Evolutionary conservation across 2,329 filamentous ascomycete genomes (phyloP), one percentile per base, ranked within the genome.

Genomic region (Acarospora socialis): DNA sequence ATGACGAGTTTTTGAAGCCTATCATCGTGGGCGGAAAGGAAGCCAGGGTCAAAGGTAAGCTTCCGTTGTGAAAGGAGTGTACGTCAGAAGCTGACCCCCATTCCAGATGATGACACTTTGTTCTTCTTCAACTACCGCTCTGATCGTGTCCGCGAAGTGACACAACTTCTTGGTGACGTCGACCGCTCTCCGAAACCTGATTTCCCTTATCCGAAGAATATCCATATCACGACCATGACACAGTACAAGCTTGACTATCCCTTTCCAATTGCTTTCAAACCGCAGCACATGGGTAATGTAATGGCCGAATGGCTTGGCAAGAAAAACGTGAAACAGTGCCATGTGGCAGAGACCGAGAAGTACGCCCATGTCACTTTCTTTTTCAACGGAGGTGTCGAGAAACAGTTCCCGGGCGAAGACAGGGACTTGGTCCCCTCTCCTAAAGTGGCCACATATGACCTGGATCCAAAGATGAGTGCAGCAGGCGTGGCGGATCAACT

Each of bases 81-180:
- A n/a, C n/a, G n/a, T n/a, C n/a, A n/a, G n/a, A n/a, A n/a, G n/a
- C n/a, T 21, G 18, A 38, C 31, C 44, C 46, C 36, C 49, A 43
- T 28, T 43, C 15, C 43, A 84, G 84, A 95, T 52, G 70, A 80
- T 45, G 90, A 98, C 54, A 87, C 83, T 33, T 71, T 95, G 49
- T 95, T 95, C 73, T 95, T 95, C 74, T 98, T 98, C 81, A 98
- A 98, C 75, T 98, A 98, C 70, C 83, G 90, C 51, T 95, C 90
- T 36, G 90, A 98, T 57, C 86, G 90, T 56, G 87, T 87, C 32
- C 81, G 90, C 47, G 90, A 98, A 60, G 80, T 98, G 55, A 92
- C 84, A 30, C 90, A 95, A 63, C 70, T 98, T 26, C 66, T 98
- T 34, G 90, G 90, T 46, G 81, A 81, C 55, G 77, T 87, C 52